Evolutionary conservation across 345 rosid genomes (phyloP), one percentile per base, ranked within the genome.

Genomic region (Gossypium stocksii): DNA sequence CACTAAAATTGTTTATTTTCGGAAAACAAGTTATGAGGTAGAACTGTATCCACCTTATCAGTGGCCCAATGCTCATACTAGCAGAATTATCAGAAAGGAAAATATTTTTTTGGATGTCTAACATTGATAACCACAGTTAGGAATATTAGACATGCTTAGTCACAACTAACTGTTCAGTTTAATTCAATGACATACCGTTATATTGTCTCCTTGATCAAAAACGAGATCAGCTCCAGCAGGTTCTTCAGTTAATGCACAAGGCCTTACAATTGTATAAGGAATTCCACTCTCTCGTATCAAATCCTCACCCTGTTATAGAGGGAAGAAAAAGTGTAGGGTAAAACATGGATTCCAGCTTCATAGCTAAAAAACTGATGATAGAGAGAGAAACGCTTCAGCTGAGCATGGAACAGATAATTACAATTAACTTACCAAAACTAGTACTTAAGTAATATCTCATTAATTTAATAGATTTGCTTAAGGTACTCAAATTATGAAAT

Each of bases 151-250:
- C 49, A 52, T n/a, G 46, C 76, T 19, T 65, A 69, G 25, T 22
- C 22, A 73, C 53, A 60, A 46, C 60, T 66, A 19, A 67, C 1
- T 57, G 70, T 5, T 41, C 73, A 23, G 11, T 54, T 46, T 59
- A 29, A n/a, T 12, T 29, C 22, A 10, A 22, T 53, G 41, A n/a
- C 53, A 45, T 86, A 94, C 98, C 79, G 85, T 91, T 61, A 92
- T 88, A 78, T 91, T 87, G 86, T 92, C 98, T 81, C 97, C 98
- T 86, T 92, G 97, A 68, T 92, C 95, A 43, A 94, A 92, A 49
- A 94, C 87, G 77, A 94, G 95, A 79, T 91, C 93, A 20, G 96
- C 98, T 73, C 97, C 98, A 10, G 98, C 97, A 76, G 98, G 98
- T 82, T 92, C 98, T 84, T 92, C 97, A 16, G 98, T 92, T 75